Conservation (phyloP, 306 rosid species). For the Acacia confusa region DNA sequence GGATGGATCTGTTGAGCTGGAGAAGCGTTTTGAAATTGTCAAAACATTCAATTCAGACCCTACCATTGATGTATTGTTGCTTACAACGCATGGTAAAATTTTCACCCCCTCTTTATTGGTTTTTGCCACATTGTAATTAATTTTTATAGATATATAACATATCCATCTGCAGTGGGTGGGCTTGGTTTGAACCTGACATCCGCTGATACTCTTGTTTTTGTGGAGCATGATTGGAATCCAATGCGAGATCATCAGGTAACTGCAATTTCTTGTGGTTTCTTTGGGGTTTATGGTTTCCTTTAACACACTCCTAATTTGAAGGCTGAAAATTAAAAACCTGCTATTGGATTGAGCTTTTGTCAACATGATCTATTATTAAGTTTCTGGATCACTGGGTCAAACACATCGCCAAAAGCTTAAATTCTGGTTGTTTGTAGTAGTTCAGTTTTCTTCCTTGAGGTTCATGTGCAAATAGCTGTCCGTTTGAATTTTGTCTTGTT, state of each 20-base stretch:
- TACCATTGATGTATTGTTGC: constrained; percentile 87
- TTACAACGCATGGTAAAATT: constrained; percentile 85
- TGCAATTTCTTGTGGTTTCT: constrained; percentile 18
- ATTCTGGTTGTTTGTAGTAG: constrained; percentile 14
- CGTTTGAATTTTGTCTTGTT: not conserved
- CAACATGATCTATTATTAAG: not conserved
- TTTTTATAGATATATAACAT: constrained; percentile 19
- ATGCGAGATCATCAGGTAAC: constrained; percentile 97
- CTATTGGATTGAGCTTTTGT: constrained; percentile 7
- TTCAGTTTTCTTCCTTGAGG: not conserved
- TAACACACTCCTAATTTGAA: constrained; percentile 10
- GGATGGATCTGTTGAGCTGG: constrained; percentile 92
- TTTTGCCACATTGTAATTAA: not conserved
- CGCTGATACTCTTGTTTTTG: constrained; percentile 89
- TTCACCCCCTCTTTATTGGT: not conserved
- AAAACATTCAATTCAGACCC: constrained; percentile 98
- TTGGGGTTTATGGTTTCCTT: constrained; percentile 11
- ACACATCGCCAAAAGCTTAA: not conserved
- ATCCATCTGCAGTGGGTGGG: constrained; percentile 80
- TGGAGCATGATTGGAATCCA: constrained; percentile 99
- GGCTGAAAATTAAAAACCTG: constrained; percentile 16
- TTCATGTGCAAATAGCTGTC: not conserved
- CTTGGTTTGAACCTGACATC: constrained; percentile 97
- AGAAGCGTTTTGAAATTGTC: constrained; percentile 89
- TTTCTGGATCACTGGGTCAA: not conserved